Base-by-base conservation (phyloP, 2,329 filamentous ascomycete species). In the Apiospora sp. region DNA sequence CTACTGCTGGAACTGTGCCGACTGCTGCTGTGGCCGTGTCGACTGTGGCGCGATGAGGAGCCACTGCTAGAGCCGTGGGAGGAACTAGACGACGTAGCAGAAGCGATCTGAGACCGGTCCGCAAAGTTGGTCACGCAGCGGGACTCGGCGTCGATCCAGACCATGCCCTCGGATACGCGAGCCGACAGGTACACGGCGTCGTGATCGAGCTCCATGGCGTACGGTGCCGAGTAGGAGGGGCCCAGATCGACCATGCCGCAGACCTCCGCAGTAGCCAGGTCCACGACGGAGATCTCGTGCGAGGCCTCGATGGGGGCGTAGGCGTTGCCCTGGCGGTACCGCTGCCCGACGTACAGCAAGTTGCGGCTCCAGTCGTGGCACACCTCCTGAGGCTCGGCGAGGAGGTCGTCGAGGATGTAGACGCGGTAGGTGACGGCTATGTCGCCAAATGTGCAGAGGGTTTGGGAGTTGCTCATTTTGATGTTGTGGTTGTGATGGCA, bases 381-480 rank as follows among this genome's bases (percentile, higher is more conserved):
- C 41, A 79, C 75, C 72, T 79, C 77, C 49, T 78, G 77, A 8
- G 78, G 78, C 72, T 79, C 78, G 27, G 77, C 76, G 6, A 79
- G 75, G 7, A 78, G 74, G 71, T 79, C 78, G 34, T 78, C 77
- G 22, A 79, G 77, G 24, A 77, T 74, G 68, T 77, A 79, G 64
- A 79, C 69, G n/a, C 78, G 76, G 46, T 79, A 79, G 2, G 74
- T 74, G 34, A 75, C 72, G 4, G 77, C 76, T n/a, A 79, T 69
- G 46, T 79, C 77, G 48, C 73, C 76, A 44, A 79, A 78, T 43
- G 73, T 76, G 72, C 72, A 76, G 19, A 71, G 73, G 16, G 74
- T 72, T 48, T 71, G 75, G 24, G 75, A 73, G 8, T 67, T 24
- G 58, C 72, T 76, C 58, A 64, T 64, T 22, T 64, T 64, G 19